Evolutionary conservation across 2,329 filamentous ascomycete species (phyloP).

Genomic region (Alternaria arborescens): DNA sequence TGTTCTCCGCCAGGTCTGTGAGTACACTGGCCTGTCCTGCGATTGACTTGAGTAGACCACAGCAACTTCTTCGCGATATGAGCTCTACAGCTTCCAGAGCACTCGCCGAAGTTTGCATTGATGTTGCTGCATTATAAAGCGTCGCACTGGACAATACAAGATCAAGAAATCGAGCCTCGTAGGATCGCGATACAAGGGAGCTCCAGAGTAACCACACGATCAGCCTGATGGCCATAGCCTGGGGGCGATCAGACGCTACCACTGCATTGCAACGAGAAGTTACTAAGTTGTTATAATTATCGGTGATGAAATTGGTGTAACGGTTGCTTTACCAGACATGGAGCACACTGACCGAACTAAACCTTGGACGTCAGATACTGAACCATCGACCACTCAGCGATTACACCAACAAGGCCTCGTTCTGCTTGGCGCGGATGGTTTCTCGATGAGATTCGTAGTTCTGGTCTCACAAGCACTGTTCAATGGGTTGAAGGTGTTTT

Average conservation of each 20-base stretch:
- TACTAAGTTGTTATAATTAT: not conserved
- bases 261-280: too few species aligned
- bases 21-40: not conserved
- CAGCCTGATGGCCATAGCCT: too few species aligned
- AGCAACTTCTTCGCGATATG: not conserved
- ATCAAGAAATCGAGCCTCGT: not conserved
- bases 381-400: not conserved
- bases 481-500: not conserved
- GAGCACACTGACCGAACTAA: not conserved
- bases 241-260: too few species aligned
- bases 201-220: too few species aligned
- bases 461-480: not conserved
- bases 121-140: not conserved
- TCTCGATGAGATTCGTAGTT: not conserved
- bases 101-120: not conserved
- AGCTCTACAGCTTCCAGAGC: not conserved
- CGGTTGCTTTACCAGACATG: not conserved
- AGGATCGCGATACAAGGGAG: too few species aligned
- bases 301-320: not conserved
- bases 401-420: not conserved
- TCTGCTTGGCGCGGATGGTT: not conserved
- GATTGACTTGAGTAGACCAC: not conserved
- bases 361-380: not conserved
- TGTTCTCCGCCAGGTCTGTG: too few species aligned
- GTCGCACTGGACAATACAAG: not conserved